Evolutionary conservation across 1,139 yeast species (phyloP).

Genomic region (Trichomonascaceae sp.): DNA sequence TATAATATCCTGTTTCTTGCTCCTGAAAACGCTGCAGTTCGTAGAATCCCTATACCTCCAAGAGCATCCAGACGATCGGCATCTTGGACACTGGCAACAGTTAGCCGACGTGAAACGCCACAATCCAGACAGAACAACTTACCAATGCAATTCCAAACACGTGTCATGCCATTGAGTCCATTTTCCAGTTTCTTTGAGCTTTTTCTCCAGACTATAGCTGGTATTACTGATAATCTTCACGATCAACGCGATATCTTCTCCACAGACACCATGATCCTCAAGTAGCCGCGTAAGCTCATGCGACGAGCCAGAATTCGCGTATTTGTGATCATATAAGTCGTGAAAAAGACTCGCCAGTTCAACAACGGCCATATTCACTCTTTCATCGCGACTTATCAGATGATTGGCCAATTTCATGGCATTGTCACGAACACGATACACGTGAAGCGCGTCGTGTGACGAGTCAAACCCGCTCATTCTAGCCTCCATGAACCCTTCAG

Average conservation of each 20-base stretch:
- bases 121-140: slow-evolving; percentile 5
- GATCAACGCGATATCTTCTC: slow-evolving; percentile 20
- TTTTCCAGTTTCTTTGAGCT: slow-evolving; percentile 20
- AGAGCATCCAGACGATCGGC: slow-evolving; percentile 38
- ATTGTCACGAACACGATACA: slow-evolving; percentile 28
- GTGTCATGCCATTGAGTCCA: slow-evolving; percentile 29
- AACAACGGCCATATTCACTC: slow-evolving; percentile 27
- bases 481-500: slow-evolving; percentile 20
- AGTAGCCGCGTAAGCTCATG: slow-evolving; percentile 17
- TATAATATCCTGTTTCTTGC: slow-evolving; percentile 27
- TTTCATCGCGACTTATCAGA: not conserved
- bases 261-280: slow-evolving; percentile 18
- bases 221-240: slow-evolving; percentile 26
- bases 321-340: slow-evolving; percentile 35
- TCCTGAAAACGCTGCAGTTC: slow-evolving; percentile 33
- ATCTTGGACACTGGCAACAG: slow-evolving; percentile 29
- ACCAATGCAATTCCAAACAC: slow-evolving; percentile 30
- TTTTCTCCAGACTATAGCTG: slow-evolving; percentile 30
- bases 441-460: slow-evolving; percentile 31
- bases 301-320: slow-evolving; percentile 15
- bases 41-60: slow-evolving; percentile 34
- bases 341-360: slow-evolving; percentile 35
- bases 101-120: not conserved
- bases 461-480: slow-evolving; percentile 29
- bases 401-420: slow-evolving; percentile 25